Percentiles rank a stretch among this genome's conserved stretches.
Evolutionary conservation across 1,139 yeast species (phyloP).

Genomic region (Pichiaceae sp.): DNA sequence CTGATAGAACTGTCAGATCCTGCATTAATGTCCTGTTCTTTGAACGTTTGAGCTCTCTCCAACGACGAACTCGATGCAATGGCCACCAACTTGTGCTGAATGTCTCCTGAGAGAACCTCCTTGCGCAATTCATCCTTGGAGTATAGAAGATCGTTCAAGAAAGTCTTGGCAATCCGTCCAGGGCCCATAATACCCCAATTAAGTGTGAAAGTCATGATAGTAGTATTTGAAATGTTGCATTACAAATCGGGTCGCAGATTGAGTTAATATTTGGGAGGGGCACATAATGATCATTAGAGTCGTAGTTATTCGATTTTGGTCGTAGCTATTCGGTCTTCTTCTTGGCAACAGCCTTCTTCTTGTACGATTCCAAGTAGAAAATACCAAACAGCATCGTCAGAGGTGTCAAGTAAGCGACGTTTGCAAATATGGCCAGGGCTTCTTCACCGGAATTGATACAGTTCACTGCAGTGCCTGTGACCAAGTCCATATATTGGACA

Average conservation of each 20-base stretch:
- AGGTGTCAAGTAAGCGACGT: slow-evolving; percentile 61
- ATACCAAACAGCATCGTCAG: slow-evolving; percentile 63
- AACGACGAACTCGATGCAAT: slow-evolving; percentile 10
- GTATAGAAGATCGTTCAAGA: slow-evolving; percentile 8
- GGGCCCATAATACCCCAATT: slow-evolving; percentile 15
- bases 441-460: slow-evolving; percentile 57
- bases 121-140: slow-evolving; percentile 6
- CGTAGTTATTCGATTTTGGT: too few relatives aligned
- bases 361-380: slow-evolving; percentile 60
- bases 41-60: slow-evolving; percentile 7
- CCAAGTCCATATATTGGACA: slow-evolving; percentile 48
- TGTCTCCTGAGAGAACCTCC: slow-evolving; percentile 2
- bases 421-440: slow-evolving; percentile 54
- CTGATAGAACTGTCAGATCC: slow-evolving; percentile 1
- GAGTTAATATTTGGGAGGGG: too few relatives aligned
- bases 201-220: slow-evolving; percentile 2
- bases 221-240: not conserved
- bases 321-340: slow-evolving; percentile 9
- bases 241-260: too few relatives aligned
- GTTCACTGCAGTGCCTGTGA: slow-evolving; percentile 34
- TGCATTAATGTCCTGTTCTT: slow-evolving; percentile 4
- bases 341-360: slow-evolving; percentile 10
- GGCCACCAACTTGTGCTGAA: slow-evolving; percentile 9
- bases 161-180: slow-evolving; percentile 10
- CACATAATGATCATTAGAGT: too few relatives aligned